Base-by-base conservation (phyloP, 352 stramenopile species). In the Phytophthora rubi region DNA sequence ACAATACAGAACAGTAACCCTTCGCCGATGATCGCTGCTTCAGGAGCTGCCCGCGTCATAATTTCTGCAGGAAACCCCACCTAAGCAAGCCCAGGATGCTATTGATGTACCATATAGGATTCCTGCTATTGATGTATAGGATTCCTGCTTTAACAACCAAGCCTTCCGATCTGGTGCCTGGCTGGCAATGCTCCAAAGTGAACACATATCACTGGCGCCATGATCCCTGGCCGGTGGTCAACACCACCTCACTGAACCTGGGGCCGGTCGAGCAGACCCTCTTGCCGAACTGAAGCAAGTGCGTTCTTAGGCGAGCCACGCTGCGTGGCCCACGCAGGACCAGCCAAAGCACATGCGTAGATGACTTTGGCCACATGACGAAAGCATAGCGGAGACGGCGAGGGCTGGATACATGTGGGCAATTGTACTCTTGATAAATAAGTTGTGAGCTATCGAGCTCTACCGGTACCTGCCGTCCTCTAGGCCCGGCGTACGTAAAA, bases 401-500 rank as follows among this genome's bases (percentile, higher is more conserved):
- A 35, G 32, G 33, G 8, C 33, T 39, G 15, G 16, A 58, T 60
- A 72, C 65, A 59, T 9, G 42, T 62, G 39, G 47, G 30, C 48
- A 68, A 59, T 72, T 39, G 23, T 56, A 65, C 30, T 73, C 39
- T 63, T 62, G 62, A 73, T 76, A 76, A 76, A 76, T 76, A 73
- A 35, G 42, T 52, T 51, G 39, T 26, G 32, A 59, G 55, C 49
- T 45, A 28, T 65, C n/a, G 61, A 59, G 66, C 60, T 59, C 49
- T 58, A 66, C 58, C 48, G 60, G 16, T 12, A 32, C 3, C 6
- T 33, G 23, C 32, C 3, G 30, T n/a, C n/a, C 18, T 33, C 12
- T 39, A 65, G 64, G 49, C 64, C 57, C 21, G 56, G 47, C 49
- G 53, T 3, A n/a, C 48, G n/a, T 52, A 13, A 15, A 26, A 9